A percentile compares a stretch with the other conserved stretches of the same genome.
phyloP scores from a whole-genome alignment of 768 basidiomycete species.

The Leucocoprinus birnbaumii region DNA sequence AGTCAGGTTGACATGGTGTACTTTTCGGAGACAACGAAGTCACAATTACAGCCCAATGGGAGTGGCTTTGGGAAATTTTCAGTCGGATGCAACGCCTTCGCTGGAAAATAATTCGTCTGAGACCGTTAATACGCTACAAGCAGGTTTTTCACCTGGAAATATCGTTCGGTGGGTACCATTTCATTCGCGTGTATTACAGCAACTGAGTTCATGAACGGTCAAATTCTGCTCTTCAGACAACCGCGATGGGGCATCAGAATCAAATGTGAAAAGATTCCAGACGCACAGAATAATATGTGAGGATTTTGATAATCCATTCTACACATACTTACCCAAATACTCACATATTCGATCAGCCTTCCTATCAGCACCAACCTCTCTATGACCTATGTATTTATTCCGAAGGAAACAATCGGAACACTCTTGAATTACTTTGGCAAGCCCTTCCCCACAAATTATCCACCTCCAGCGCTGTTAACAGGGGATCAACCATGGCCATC shows the following conservation, averaged over 20 bases:
- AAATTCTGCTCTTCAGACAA: too few species aligned
- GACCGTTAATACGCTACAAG: neutral
- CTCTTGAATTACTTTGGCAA: conserved; percentile 31
- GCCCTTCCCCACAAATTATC: conserved; percentile 21
- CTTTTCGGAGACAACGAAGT: conserved; percentile 31
- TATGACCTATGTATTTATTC: conserved; percentile 33
- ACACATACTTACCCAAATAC: too few species aligned
- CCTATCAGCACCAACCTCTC: conserved; percentile 5
- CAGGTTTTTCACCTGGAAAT: conserved; percentile 4
- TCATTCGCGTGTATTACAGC: neutral
- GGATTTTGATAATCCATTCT: too few species aligned
- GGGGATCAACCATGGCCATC: conserved; percentile 16
- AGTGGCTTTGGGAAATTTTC: conserved; percentile 35
- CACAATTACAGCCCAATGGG: conserved; percentile 31
- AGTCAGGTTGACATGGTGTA: conserved; percentile 25
- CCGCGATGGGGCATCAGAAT: conserved; percentile 39
- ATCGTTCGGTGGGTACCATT: conserved; percentile 18
- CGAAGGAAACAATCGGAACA: conserved; percentile 24
- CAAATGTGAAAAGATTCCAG: conserved; percentile 30
- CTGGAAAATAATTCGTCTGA: conserved; percentile 8
- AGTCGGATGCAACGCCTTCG: conserved; percentile 20
- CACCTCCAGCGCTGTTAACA: neutral
- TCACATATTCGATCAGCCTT: conserved; percentile 2
- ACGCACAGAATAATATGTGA: conserved; percentile 27
- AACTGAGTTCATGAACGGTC: too few species aligned